Conservation (phyloP, 2,329 filamentous ascomycete species). For the Tolypocladium cylindrosporum region DNA sequence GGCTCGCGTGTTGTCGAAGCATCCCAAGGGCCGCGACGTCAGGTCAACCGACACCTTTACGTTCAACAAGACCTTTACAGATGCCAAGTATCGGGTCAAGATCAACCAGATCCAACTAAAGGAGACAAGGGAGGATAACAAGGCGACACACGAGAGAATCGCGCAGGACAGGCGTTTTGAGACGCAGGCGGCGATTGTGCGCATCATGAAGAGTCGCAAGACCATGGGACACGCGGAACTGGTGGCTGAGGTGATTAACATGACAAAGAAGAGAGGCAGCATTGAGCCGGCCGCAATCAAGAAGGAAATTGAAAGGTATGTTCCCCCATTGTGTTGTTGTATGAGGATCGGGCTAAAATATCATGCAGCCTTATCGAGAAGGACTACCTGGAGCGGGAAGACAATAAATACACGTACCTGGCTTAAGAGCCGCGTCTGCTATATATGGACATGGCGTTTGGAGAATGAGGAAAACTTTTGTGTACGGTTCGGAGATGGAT, state of each 20-base stretch:
- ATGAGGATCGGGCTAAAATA: background rate
- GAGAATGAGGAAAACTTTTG: background rate
- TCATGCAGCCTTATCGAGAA: slow-evolving; percentile 72
- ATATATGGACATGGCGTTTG: background rate
- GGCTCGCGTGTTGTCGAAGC: slow-evolving; percentile 72
- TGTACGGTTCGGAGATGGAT: background rate
- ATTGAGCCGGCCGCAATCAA: slow-evolving; percentile 85
- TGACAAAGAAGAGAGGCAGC: slow-evolving; percentile 78
- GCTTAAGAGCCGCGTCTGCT: slow-evolving; percentile 23
- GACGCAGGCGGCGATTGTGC: slow-evolving; percentile 91
- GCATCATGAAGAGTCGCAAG: slow-evolving; percentile 95
- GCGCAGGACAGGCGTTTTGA: slow-evolving; percentile 87
- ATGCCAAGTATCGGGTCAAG: slow-evolving; percentile 84
- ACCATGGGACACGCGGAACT: slow-evolving; percentile 76
- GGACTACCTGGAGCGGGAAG: slow-evolving; percentile 80
- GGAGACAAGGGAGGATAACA: slow-evolving; percentile 91
- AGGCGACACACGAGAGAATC: slow-evolving; percentile 84
- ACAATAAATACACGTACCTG: slow-evolving; percentile 60
- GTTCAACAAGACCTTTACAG: slow-evolving; percentile 66
- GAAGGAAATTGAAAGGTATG: slow-evolving; percentile 89
- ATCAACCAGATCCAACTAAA: slow-evolving; percentile 98
- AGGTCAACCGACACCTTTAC: slow-evolving; percentile 70
- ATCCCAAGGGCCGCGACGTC: slow-evolving; percentile 77
- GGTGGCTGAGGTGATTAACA: slow-evolving; percentile 83
- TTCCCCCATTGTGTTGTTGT: background rate